Percentiles rank a stretch among this genome's conserved stretches.
Conservation (phyloP, 1,284 basidiomycete species). For the Xerocomus amazonicus region DNA sequence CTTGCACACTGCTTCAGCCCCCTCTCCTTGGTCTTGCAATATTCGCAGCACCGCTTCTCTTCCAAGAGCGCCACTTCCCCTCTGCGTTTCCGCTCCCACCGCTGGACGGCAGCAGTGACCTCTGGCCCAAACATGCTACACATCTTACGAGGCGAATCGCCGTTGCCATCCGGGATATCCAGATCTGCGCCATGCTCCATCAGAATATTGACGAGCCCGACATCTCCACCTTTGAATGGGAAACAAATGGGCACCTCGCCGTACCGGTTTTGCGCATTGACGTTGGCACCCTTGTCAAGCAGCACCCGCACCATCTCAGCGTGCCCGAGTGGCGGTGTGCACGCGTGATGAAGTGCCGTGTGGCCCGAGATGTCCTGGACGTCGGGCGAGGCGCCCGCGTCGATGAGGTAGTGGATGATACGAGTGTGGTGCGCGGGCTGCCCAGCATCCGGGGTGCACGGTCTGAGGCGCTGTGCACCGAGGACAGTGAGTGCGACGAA, state of each 20-base stretch:
- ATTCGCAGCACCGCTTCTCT: conserved; percentile 38
- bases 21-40: conserved; percentile 30
- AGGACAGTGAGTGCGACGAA: conserved; percentile 43
- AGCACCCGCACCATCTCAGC: conserved; percentile 37
- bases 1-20: conserved; percentile 42
- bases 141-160: conserved; percentile 31
- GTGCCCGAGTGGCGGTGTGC: conserved; percentile 29
- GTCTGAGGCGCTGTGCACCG: conserved; percentile 41
- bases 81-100: conserved; percentile 45
- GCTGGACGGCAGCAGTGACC: conserved; percentile 44
- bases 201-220: conserved; percentile 40
- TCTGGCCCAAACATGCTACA: conserved; percentile 41
- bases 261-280: conserved; percentile 44
- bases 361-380: conserved; percentile 45
- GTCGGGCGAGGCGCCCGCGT: conserved; percentile 41
- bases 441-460: neutral
- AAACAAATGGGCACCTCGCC: conserved; percentile 43
- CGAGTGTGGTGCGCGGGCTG: conserved; percentile 32
- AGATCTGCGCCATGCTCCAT: conserved; percentile 49
- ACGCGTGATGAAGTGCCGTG: conserved; percentile 48
- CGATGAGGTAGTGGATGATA: conserved; percentile 42
- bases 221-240: conserved; percentile 36
- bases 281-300: conserved; percentile 42
- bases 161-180: conserved; percentile 47
- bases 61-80: conserved; percentile 42